Base-by-base conservation (phyloP, 371 early-diverging fungal genomes). In the Conidiobolus incongruus region DNA sequence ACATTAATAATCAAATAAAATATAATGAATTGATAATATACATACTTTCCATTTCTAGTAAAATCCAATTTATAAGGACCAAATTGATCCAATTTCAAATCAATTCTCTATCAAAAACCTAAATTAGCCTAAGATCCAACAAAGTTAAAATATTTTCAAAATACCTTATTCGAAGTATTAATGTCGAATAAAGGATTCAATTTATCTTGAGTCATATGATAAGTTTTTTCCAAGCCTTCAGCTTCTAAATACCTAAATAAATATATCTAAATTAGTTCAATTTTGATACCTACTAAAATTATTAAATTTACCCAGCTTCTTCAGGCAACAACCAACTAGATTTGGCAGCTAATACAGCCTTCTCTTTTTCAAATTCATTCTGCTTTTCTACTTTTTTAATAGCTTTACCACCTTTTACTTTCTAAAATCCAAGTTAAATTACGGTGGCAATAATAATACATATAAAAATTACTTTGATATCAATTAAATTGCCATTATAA, bases 21-120 rank as follows among this genome's bases (percentile, higher is more conserved):
- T 12, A 29, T 23, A 13, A 2, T 11, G 12, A 15, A n/a, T n/a
- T n/a, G n/a, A n/a, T n/a, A n/a, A n/a, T n/a, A n/a, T n/a, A n/a
- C 39, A 29, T 53, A 66, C 64, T 68, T 54, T 43, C 98, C 97
- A 60, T 91, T 88, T 15, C 75, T 68, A 26, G 95, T 85, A 63
- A 95, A 95, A 55, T 88, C 77, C 36, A 85, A 38, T 12, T 63
- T 38, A 53, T 91, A 92, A 11, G 94, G 92, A 3, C 94, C 95
- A 60, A 82, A 77, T 20, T 76, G 66, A 15, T 77, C 68, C 41
- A 98, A 60, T 34, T 75, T 62, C 43, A 98, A 66, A 38, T 77
- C 66, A 52, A 85, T 88, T 45, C 75, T 76, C 74, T 75, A 55
- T 8, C 21, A 8, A 8, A 6, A 11, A 17, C n/a, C n/a, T n/a